A percentile compares a stretch with the other conserved stretches of the same genome.
Conservation (phyloP, 371 early-diverging fungal genomes). For the Edhazardia aedis region DNA sequence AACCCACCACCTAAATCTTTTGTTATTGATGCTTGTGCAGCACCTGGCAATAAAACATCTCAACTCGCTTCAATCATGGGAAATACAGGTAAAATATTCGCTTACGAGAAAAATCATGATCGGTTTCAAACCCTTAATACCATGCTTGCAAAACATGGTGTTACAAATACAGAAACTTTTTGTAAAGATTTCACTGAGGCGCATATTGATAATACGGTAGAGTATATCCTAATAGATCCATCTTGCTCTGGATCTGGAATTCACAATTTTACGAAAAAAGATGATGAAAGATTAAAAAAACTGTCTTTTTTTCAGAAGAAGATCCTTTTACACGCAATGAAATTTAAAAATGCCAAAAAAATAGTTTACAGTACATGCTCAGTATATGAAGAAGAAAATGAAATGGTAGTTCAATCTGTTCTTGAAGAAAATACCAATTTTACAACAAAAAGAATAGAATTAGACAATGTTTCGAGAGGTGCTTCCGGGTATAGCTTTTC, state of each 20-base stretch:
- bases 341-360: slow-evolving; percentile 54
- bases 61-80: slow-evolving; percentile 64
- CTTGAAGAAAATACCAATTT: slow-evolving; percentile 36
- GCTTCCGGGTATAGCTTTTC: too few species aligned
- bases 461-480: too few species aligned
- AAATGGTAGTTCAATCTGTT: slow-evolving; percentile 55
- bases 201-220: slow-evolving; percentile 47
- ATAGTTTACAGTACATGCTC: slow-evolving; percentile 87
- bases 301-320: slow-evolving; percentile 35
- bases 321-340: slow-evolving; percentile 29
- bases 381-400: slow-evolving; percentile 71
- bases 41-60: slow-evolving; percentile 91
- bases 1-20: slow-evolving; percentile 52
- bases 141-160: slow-evolving; percentile 55
- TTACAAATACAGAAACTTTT: slow-evolving; percentile 51
- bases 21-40: slow-evolving; percentile 84
- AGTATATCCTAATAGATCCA: slow-evolving; percentile 79
- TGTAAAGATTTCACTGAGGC: slow-evolving; percentile 20
- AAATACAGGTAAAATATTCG: slow-evolving; percentile 62
- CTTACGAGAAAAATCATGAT: slow-evolving; percentile 62
- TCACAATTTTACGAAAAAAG: slow-evolving; percentile 46
- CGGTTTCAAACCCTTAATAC: slow-evolving; percentile 56
- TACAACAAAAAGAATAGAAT: slow-evolving; percentile 47
- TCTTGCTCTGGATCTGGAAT: slow-evolving; percentile 82
- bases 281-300: slow-evolving; percentile 50